These are phyloP conservation scores for Selenicereus undatus DNA, from an alignment of 148 eudicot genomes.

Conservation along the genomic window DNA sequence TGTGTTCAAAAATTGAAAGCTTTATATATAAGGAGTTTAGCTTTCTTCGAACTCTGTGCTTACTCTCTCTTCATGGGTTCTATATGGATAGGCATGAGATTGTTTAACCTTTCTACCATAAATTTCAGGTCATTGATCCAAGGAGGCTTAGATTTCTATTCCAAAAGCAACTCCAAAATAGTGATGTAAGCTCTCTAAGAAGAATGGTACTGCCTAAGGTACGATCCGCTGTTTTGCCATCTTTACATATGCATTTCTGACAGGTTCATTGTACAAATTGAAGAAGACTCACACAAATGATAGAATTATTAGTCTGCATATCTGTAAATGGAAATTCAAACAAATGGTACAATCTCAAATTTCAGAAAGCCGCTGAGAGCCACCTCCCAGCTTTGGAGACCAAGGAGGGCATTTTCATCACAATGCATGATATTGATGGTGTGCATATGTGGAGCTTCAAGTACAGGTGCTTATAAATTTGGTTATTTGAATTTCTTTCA, in stretches of 20 bases:
- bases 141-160: constrained; percentile 58
- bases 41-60: neutral
- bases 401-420: constrained; percentile 63
- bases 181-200: constrained; percentile 66
- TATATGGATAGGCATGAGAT: neutral
- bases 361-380: constrained; percentile 73
- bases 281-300: neutral
- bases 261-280: neutral
- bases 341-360: neutral
- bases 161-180: constrained; percentile 72
- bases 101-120: neutral
- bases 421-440: constrained; percentile 81
- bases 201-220: constrained; percentile 91
- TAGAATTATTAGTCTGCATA: neutral
- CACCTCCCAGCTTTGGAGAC: constrained; percentile 59
- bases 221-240: constrained; percentile 6
- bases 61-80: neutral
- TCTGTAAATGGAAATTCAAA: neutral
- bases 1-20: neutral
- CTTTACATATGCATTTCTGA: neutral
- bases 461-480: constrained; percentile 50
- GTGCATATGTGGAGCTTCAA: constrained; percentile 72
- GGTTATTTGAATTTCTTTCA: neutral
- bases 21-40: neutral
- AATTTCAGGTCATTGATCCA: constrained; percentile 52